These are phyloP conservation scores for Aureobasidium sp. DNA, from an alignment of 2,329 filamentous ascomycete species.

Conservation along the genomic window DNA sequence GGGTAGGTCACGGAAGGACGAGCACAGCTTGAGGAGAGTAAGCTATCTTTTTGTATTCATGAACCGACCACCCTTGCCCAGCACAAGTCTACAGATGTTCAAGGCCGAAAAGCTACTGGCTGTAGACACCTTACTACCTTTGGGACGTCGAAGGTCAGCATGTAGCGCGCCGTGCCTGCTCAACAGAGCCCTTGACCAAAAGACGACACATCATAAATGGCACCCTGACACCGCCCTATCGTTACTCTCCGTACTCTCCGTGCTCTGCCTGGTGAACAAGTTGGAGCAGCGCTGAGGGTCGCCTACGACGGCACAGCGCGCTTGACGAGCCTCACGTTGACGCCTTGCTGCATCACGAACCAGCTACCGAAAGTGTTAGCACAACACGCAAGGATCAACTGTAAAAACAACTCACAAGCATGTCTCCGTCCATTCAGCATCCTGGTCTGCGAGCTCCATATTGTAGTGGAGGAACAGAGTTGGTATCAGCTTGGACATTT, in stretches of 20 bases:
- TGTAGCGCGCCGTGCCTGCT: not conserved
- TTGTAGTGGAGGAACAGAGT: constrained; percentile 28
- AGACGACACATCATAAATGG: not conserved
- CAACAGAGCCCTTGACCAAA: too few species aligned
- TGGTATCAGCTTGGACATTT: constrained; percentile 28
- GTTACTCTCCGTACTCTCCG: not conserved
- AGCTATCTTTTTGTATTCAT: not conserved
- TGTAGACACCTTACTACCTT: not conserved
- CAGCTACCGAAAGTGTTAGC: constrained; percentile 13
- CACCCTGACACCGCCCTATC: not conserved
- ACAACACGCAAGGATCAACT: not conserved
- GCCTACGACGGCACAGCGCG: not conserved
- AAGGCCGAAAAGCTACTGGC: not conserved
- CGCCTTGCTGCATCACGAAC: constrained; percentile 26
- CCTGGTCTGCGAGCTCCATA: constrained; percentile 24
- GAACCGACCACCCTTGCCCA: too few species aligned
- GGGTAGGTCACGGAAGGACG: not conserved
- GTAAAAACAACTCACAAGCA: constrained; percentile 17
- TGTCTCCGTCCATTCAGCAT: constrained; percentile 22
- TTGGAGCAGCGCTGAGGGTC: not conserved
- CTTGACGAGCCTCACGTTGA: constrained; percentile 15
- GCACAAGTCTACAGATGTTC: not conserved
- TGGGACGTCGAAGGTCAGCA: not conserved
- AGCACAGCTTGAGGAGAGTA: not conserved
- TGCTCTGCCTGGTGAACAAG: too few species aligned